Base-by-base conservation (phyloP, 306 rosid species). In the Pyrus pyrifolia region DNA sequence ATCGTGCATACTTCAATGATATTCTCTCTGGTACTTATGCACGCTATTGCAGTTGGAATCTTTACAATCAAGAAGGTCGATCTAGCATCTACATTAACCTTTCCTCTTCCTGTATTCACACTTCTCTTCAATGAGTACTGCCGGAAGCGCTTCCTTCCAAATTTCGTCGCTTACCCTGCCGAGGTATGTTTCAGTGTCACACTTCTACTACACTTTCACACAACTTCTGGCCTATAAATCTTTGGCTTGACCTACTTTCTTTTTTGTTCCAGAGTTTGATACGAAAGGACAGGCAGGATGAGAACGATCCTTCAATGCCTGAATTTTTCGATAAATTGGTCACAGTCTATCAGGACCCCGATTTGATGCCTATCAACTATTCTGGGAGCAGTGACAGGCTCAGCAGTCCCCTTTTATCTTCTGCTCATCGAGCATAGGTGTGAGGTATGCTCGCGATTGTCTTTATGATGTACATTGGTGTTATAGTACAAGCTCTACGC, bases 121-220 rank as follows among this genome's bases (percentile, higher is more conserved):
- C 99, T 95, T 76, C 89, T 95, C 27, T 95, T 95, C 49, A 92
- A 95, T 2, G 96, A 88, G 81, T 95, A 95, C 88, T 95, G 99
- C 83, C 97, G 96, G 45, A 92, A 95, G 85, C 89, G 99, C 60
- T 95, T 95, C 88, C 91, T 89, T 3, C 97, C 99, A 25, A 86
- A 85, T 71, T 95, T 90, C 63, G 63, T 79, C 52, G 89, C 87
- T 57, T 95, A 91, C 87, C 85, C 99, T 30, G 89, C 91, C 5
- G 99, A 90, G 93, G 99, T 92, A 82, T 65, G 87, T 83, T 75
- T 70, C 67, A 77, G 77, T 40, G 64, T 60, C 58, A 72, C 57
- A 68, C 29, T 55, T 44, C 68, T 58, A 58, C 52, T 22, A 63
- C 29, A 70, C 68, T 72, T 22, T 8, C 21, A 14, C 7, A 11